Percentiles rank a stretch among this genome's conserved stretches.
Conservation (phyloP, 306 rosid genomes). For the Heteromeles arbutifolia region DNA sequence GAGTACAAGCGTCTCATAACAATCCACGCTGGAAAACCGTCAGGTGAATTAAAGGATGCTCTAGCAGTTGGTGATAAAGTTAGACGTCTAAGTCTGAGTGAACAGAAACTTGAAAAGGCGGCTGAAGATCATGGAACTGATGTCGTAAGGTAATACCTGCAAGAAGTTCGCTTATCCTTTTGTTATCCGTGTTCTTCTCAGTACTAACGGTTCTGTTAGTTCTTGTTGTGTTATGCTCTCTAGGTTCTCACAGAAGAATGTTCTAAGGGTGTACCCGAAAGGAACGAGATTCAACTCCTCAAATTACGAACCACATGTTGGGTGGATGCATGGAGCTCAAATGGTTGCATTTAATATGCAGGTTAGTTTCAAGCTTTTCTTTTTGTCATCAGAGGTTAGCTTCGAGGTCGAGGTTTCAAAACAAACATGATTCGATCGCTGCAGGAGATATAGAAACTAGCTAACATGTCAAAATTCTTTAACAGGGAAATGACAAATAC, state of each 20-base stretch:
- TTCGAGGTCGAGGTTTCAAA: not conserved
- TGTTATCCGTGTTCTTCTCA: not conserved
- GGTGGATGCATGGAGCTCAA: constrained; percentile 94
- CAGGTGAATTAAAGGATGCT: constrained; percentile 51
- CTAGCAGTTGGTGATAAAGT: constrained; percentile 45
- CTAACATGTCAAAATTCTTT: not conserved
- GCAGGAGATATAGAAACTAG: not conserved
- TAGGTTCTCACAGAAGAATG: constrained; percentile 75
- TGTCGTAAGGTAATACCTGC: constrained; percentile 51
- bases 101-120: constrained; percentile 59
- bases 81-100: constrained; percentile 84
- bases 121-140: constrained; percentile 47
- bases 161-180: not conserved
- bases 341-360: constrained; percentile 97
- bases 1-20: constrained; percentile 73
- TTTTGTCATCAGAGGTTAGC: not conserved
- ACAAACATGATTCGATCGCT: not conserved
- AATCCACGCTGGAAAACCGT: constrained; percentile 88
- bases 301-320: constrained; percentile 75
- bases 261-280: constrained; percentile 78
- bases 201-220: constrained; percentile 10
- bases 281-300: constrained; percentile 76
- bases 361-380: constrained; percentile 35
- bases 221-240: constrained; percentile 19
- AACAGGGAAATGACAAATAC: constrained; percentile 70